Percentiles rank a stretch among this genome's conserved stretches.
Evolutionary conservation across 164 flowering plant species (phyloP).

Genomic region (Chimonanthus praecox): DNA sequence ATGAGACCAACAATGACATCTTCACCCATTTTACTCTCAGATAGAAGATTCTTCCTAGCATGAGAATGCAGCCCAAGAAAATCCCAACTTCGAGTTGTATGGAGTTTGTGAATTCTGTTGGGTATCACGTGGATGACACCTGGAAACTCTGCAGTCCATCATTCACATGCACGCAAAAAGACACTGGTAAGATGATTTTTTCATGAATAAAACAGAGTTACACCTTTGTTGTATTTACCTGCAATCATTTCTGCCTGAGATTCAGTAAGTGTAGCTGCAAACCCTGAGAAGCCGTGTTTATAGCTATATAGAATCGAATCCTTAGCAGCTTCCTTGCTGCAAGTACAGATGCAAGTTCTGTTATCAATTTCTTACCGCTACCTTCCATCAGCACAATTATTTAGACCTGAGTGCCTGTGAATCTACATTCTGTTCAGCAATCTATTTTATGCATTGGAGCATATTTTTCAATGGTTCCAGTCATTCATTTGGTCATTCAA

Average conservation of each 20-base stretch:
- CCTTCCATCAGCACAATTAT: too few relatives aligned
- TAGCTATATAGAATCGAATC: constrained; percentile 9
- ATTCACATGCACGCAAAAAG: not conserved
- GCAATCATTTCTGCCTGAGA: constrained; percentile 38
- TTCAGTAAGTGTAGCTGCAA: constrained; percentile 38
- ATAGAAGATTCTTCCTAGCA: constrained; percentile 30
- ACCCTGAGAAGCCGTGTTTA: constrained; percentile 51
- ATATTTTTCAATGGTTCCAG: too few relatives aligned
- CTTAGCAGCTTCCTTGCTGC: constrained; percentile 36
- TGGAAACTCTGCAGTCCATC: not conserved
- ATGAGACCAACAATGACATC: constrained; percentile 58
- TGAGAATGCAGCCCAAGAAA: constrained; percentile 53
- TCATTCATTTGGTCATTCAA: too few relatives aligned
- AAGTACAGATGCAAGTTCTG: not conserved
- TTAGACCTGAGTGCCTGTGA: too few relatives aligned
- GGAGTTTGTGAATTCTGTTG: constrained; percentile 50
- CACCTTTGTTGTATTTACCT: constrained; percentile 20
- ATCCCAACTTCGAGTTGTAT: constrained; percentile 85
- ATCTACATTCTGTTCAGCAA: too few relatives aligned
- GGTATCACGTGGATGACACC: constrained; percentile 48
- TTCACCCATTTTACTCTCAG: constrained; percentile 50
- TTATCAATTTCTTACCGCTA: too few relatives aligned
- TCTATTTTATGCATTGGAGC: too few relatives aligned
- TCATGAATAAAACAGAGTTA: not conserved
- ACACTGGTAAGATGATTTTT: not conserved